A percentile compares a stretch with the other conserved stretches of the same genome.
Evolutionary conservation across 2,329 filamentous ascomycete species (phyloP).

Genomic region (Fusarium beomiforme): DNA sequence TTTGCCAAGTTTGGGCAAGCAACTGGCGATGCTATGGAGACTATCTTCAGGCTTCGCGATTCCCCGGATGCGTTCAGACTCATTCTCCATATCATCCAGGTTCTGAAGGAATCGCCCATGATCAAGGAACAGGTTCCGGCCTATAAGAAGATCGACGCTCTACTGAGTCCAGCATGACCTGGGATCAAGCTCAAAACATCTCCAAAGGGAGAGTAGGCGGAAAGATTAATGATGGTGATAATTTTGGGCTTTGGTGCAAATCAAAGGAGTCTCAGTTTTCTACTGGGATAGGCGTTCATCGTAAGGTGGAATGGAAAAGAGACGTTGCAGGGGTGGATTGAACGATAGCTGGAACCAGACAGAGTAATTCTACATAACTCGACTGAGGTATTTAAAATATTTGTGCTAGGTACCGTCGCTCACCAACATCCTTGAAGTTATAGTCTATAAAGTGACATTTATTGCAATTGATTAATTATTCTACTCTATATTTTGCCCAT

Average conservation of each 20-base stretch:
- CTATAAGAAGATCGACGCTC: neutral
- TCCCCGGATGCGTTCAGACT: accelerated
- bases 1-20: neutral
- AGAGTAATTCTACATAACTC: too few species aligned
- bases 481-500: accelerated
- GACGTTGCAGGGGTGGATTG: too few species aligned
- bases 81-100: accelerated
- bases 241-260: too few species aligned
- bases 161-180: neutral
- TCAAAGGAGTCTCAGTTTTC: too few species aligned
- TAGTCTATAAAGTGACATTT: too few species aligned
- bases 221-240: neutral
- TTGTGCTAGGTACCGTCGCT: too few species aligned
- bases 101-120: neutral
- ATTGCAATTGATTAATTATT: neutral
- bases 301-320: too few species aligned
- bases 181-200: neutral
- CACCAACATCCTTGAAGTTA: too few species aligned
- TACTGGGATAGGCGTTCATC: too few species aligned
- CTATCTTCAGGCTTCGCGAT: accelerated
- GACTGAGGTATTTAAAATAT: too few species aligned
- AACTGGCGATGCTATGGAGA: neutral
- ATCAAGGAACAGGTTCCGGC: neutral
- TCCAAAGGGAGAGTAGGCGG: too few species aligned
- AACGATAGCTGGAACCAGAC: too few species aligned